A percentile compares a stretch with the other conserved stretches of the same genome.
phyloP scores from a whole-genome alignment of 345 rosid genomes.

The Corymbia maculata region DNA sequence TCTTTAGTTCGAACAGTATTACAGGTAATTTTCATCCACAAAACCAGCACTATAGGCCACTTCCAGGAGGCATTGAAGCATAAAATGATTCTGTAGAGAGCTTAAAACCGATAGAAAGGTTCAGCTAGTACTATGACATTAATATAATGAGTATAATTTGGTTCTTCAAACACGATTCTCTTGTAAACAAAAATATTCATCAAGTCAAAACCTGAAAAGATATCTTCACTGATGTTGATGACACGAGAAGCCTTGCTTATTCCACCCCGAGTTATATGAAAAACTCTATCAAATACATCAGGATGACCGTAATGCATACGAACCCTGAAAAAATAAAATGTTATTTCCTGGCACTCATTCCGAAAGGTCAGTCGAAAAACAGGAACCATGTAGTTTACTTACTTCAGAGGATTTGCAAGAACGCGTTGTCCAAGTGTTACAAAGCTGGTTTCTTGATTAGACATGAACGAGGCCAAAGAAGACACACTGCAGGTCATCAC shows the following conservation, averaged over 20 bases:
- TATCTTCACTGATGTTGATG: slow-evolving; percentile 97
- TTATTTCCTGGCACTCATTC: neutral
- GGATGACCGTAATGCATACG: slow-evolving; percentile 99
- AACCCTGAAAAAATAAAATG: slow-evolving; percentile 34
- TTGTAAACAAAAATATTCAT: neutral
- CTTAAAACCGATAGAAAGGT: neutral
- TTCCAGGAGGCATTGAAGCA: neutral
- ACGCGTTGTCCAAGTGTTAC: slow-evolving; percentile 96
- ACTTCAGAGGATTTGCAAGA: slow-evolving; percentile 93
- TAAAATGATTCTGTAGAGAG: neutral
- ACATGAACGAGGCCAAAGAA: slow-evolving; percentile 93
- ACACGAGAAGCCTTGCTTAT: slow-evolving; percentile 99
- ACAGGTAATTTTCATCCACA: neutral
- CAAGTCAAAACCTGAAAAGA: slow-evolving; percentile 54
- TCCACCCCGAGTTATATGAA: slow-evolving; percentile 97
- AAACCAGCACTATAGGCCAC: neutral
- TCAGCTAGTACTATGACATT: neutral
- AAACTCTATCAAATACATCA: slow-evolving; percentile 94
- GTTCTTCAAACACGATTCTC: neutral
- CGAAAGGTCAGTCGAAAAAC: neutral
- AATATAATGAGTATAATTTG: neutral
- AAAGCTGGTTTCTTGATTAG: slow-evolving; percentile 91
- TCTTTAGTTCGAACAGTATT: neutral
- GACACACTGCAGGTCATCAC: slow-evolving; percentile 68
- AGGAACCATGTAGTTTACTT: slow-evolving; percentile 15